phyloP scores from a whole-genome alignment of 371 early-diverging fungal species.

The Blakeslea trispora region DNA sequence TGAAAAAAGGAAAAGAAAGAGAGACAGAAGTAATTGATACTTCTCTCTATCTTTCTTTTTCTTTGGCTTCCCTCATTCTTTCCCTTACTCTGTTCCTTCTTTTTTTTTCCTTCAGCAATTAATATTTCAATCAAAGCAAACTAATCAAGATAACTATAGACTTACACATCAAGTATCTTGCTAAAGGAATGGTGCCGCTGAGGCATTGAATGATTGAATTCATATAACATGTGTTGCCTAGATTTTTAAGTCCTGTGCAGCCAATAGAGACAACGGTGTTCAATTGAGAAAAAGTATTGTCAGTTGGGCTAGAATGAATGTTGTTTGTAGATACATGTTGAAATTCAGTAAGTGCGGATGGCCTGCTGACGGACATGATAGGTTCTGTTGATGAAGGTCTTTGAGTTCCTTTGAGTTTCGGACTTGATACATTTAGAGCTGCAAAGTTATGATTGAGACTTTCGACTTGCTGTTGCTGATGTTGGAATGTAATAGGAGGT shows the following conservation, averaged over 20 bases:
- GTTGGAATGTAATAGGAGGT: slow-evolving; percentile 23
- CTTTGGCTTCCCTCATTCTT: too few species aligned
- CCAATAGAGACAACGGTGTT: slow-evolving; percentile 52
- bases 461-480: too few species aligned
- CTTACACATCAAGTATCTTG: slow-evolving; percentile 70
- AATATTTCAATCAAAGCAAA: too few species aligned
- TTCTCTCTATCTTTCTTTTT: too few species aligned
- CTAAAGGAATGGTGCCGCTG: slow-evolving; percentile 81
- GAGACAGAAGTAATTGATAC: too few species aligned
- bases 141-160: too few species aligned
- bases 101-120: too few species aligned
- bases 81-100: too few species aligned
- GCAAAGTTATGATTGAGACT: slow-evolving; percentile 4
- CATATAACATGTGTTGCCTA: slow-evolving; percentile 99
- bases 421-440: too few species aligned
- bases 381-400: slow-evolving; percentile 1
- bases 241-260: slow-evolving; percentile 79
- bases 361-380: slow-evolving; percentile 11
- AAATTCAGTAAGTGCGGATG: slow-evolving; percentile 8
- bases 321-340: slow-evolving; percentile 16
- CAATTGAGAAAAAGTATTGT: slow-evolving; percentile 43
- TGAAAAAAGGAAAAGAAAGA: too few species aligned
- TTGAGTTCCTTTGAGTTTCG: not conserved
- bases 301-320: slow-evolving; percentile 3
- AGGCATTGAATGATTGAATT: slow-evolving; percentile 94